phyloP scores from a whole-genome alignment of 306 rosid genomes.

The Carpinus viminea region DNA sequence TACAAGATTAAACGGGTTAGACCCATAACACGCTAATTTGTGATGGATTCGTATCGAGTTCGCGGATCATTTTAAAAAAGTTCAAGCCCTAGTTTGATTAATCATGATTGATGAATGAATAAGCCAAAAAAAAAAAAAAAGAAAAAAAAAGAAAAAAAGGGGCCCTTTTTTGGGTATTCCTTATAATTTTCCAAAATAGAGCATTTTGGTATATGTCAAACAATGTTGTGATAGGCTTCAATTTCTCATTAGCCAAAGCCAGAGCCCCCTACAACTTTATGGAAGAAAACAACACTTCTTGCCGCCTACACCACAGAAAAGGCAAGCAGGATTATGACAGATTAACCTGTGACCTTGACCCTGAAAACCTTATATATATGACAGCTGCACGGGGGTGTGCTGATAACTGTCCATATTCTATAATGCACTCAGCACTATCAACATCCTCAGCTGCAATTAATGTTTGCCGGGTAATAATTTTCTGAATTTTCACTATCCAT shows the following conservation, averaged over 20 bases:
- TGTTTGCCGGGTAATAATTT: slow-evolving; percentile 53
- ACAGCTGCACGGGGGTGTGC: slow-evolving; percentile 46
- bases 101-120: background rate
- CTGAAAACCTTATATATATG: slow-evolving; percentile 31
- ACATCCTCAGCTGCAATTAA: slow-evolving; percentile 32
- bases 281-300: slow-evolving; percentile 32
- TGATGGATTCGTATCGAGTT: too few species aligned
- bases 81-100: too few species aligned
- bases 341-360: slow-evolving; percentile 40
- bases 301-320: background rate
- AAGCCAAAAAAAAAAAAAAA: background rate
- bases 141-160: background rate
- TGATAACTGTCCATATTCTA: slow-evolving; percentile 45
- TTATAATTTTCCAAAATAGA: background rate
- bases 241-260: slow-evolving; percentile 10
- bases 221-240: background rate
- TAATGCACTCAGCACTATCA: slow-evolving; percentile 20
- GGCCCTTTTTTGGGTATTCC: background rate
- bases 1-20: too few species aligned
- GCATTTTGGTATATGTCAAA: background rate
- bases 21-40: too few species aligned
- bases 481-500: slow-evolving; percentile 30
- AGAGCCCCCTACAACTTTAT: slow-evolving; percentile 20
- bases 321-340: slow-evolving; percentile 11
- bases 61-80: too few species aligned